Base-by-base conservation (phyloP, 306 rosid genomes). In the Vicia villosa region DNA sequence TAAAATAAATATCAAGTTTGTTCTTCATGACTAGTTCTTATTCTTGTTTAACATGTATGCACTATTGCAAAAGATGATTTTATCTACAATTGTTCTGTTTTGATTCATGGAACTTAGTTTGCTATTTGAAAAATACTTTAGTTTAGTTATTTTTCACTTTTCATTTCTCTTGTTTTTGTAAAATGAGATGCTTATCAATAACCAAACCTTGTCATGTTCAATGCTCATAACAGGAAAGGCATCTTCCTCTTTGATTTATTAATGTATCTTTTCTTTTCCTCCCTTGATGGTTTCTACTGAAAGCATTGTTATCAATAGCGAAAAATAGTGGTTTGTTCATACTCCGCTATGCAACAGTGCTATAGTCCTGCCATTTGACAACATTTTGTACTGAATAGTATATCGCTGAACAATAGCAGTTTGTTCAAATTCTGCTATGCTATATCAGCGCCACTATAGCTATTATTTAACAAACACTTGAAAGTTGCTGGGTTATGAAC, bases 101-200 rank as follows among this genome's bases (percentile, higher is more conserved):
- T 72, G 15, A 46, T 30, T 28, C 57, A n/a, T 68, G 68, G 40
- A 70, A 36, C 45, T 59, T 40, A 70, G 34, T 66, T 40, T 54
- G 20, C 66, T 57, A 66, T 40, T 75, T 52, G 47, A 40, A 34
- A 41, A 72, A 58, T 69, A 36, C 59, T 45, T 17, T 5, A 61
- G 59, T 41, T 14, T 17, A 7, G 28, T 47, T 46, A 10, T 45
- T 13, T 46, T 47, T 12, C 14, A 45, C 13, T 24, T 17, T 45
- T 49, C 7, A 13, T 47, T 50, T 49, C 63, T 16, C 17, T 65
- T 40, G 16, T 28, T 61, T 51, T 41, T 65, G 36, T 52, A 37
- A 37, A 21, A n/a, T 56, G 22, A 26, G 19, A 51, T 69, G 57
- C 9, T 30, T 41, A 42, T 41, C 13, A 59, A 50, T 68, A 19